Evolutionary conservation across 805 yeast genomes (phyloP), one percentile per base, ranked within the genome.

Genomic region (Torulaspora quercuum): DNA sequence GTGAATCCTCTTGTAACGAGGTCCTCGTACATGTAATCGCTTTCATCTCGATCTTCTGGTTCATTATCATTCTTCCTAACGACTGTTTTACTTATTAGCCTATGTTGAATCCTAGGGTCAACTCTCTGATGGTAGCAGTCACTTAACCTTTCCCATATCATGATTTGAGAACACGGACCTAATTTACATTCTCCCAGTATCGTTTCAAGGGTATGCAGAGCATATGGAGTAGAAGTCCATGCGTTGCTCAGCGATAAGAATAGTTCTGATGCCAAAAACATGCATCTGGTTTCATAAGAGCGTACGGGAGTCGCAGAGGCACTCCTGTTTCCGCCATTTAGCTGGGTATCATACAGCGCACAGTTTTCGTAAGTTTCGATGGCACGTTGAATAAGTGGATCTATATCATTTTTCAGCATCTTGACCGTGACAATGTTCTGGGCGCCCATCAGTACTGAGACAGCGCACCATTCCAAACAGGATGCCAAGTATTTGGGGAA

Each of bases 391-490:
- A 58, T 46, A 16, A 71, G 38, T 3, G 76, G 75, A 37, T 68
- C 69, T 18, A 71, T 53, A 21, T 70, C 73, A 42, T 67, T 70
- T 40, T 68, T 67, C 8, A 64, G 64, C 50, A 64, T 52, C 37
- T 64, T 66, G 2, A 63, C 64, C 1, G 71, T 67, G 13, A 67
- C 66, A 31, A 66, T 64, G 25, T 57, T 62, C 38, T 55, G 67
- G 12, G 66, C 69, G 8, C 67, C 88, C 61, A 90, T 68, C 4
- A 89, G 61, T 16, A 82, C 65, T 1, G 94, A 76, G 1, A 80
- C 67, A 0, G 89, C 83, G 49, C 85, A 80, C 82, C 87, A 84
- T 59, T 90, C 96, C 46, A 89, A 88, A n/a, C 82, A 69, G 0
- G 94, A 78, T 0, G 96, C 95, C 20, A 55, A 25, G 23, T 57